These are phyloP conservation scores for Pestalotiopsis sp. DNA, from an alignment of 2,329 filamentous ascomycete genomes.

Conservation along the genomic window DNA sequence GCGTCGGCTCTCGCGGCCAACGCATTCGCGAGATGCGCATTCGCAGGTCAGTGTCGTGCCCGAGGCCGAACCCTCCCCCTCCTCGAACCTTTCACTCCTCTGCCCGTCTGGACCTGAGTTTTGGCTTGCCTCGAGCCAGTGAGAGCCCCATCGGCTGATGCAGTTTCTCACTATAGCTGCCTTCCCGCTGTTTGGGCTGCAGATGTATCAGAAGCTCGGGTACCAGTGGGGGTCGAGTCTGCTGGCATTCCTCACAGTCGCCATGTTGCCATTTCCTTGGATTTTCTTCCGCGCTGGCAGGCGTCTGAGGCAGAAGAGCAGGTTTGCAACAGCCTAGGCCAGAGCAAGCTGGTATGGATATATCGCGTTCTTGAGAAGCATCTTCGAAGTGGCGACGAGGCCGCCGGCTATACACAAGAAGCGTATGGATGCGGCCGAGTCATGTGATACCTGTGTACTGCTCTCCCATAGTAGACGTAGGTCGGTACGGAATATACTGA, in stretches of 20 bases:
- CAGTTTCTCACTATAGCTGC: constrained; percentile 50
- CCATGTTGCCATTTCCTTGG: constrained; percentile 66
- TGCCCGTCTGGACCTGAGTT: too few species aligned
- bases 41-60: constrained; percentile 58
- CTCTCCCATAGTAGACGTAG: too few species aligned
- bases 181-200: constrained; percentile 75
- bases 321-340: constrained; percentile 41
- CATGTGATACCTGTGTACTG: too few species aligned
- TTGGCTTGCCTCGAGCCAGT: too few species aligned
- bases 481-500: too few species aligned
- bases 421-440: too few species aligned
- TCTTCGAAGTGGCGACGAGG: too few species aligned
- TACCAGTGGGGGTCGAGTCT: constrained; percentile 70
- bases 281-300: constrained; percentile 65
- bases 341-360: neutral
- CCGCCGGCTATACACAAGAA: too few species aligned
- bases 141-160: neutral
- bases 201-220: constrained; percentile 71
- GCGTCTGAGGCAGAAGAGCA: constrained; percentile 54
- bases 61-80: neutral
- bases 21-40: constrained; percentile 74
- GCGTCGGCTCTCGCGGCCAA: constrained; percentile 83
- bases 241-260: constrained; percentile 61
- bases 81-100: neutral
- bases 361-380: neutral